These are phyloP conservation scores for Juglanconis oblonga DNA, from an alignment of 2,329 filamentous ascomycete species.

Conservation along the genomic window DNA sequence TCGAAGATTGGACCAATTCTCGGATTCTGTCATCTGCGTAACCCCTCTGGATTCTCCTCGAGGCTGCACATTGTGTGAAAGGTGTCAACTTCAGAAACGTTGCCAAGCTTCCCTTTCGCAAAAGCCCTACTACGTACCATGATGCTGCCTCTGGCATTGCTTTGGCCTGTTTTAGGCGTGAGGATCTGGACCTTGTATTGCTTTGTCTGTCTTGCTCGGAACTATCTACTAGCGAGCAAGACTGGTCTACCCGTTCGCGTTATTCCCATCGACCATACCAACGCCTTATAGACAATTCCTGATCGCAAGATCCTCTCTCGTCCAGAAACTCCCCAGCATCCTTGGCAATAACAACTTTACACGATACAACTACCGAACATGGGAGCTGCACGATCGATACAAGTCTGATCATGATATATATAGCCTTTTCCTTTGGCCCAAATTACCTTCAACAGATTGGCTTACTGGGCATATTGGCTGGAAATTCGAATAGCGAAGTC, in stretches of 20 bases:
- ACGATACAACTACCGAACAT: slow-evolving; percentile 29
- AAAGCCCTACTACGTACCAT: not conserved
- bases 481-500: not conserved
- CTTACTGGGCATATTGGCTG: not conserved
- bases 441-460: no score
- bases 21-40: no score
- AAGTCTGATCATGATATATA: slow-evolving; percentile 18
- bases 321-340: slow-evolving; percentile 22
- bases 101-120: no score
- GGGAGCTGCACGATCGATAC: slow-evolving; percentile 5
- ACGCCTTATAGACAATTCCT: slow-evolving; percentile 29
- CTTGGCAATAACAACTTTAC: slow-evolving; percentile 29
- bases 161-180: not conserved
- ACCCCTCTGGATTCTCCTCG: no score
- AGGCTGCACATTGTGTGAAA: no score
- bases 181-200: not conserved
- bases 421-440: no score
- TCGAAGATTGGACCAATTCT: no score
- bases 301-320: slow-evolving; percentile 24
- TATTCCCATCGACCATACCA: slow-evolving; percentile 29
- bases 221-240: slow-evolving; percentile 23
- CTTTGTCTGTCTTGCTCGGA: slow-evolving; percentile 1
- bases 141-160: not conserved
- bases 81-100: no score
- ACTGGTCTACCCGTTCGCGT: slow-evolving; percentile 31